Conservation (phyloP, 2,329 filamentous ascomycete genomes). For the Mollisiaceae sp. region DNA sequence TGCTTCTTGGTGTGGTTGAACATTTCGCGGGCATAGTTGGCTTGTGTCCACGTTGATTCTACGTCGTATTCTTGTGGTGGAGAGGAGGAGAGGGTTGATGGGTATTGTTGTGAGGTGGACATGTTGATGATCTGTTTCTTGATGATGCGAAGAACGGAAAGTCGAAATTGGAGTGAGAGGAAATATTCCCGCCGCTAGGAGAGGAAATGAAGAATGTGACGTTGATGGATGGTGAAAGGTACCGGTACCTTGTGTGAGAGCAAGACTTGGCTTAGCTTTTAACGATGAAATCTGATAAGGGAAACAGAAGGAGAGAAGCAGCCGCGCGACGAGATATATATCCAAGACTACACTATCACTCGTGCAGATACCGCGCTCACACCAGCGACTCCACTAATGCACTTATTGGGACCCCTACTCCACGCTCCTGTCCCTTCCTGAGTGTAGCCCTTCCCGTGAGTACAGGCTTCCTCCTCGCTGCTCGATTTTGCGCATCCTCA, state of each 20-base stretch:
- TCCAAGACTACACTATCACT: background rate
- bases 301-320: background rate
- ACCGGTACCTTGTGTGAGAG: background rate
- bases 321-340: constrained; percentile 11
- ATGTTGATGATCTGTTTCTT: constrained; percentile 1
- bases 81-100: constrained; percentile 6
- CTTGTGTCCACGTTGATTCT: constrained; percentile 29
- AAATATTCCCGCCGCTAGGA: no score
- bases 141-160: background rate
- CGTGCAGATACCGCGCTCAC: background rate
- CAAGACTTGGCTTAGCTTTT: background rate
- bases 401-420: constrained; percentile 11
- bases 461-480: background rate
- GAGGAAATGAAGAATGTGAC: background rate
- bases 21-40: constrained; percentile 63
- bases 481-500: constrained; percentile 20
- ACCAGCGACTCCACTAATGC: constrained; percentile 3
- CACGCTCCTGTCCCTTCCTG: background rate
- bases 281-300: background rate
- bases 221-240: background rate
- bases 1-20: constrained; percentile 69
- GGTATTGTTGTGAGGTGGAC: constrained; percentile 20
- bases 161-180: background rate
- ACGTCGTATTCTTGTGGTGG: constrained; percentile 11
- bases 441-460: constrained; percentile 7